Percentiles rank a stretch among this genome's conserved stretches.
Evolutionary conservation across 257 asterid species (phyloP).

Genomic region (Nicotiana tomentosiformis): DNA sequence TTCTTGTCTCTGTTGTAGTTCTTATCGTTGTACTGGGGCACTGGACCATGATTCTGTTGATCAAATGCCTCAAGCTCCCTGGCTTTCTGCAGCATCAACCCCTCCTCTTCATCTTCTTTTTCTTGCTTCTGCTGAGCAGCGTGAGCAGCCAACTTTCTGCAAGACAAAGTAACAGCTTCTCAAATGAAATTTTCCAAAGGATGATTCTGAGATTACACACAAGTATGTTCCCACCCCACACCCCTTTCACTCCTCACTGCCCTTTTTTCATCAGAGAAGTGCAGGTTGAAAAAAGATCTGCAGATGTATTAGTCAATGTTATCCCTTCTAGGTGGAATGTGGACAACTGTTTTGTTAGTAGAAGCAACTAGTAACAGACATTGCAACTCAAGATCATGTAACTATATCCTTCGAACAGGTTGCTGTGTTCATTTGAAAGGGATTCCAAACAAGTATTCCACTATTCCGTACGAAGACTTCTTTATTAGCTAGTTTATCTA

Average conservation of each 20-base stretch:
- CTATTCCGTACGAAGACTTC: not conserved
- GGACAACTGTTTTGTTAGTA: not conserved
- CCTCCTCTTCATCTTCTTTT: slow-evolving; percentile 71
- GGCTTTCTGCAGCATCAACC: slow-evolving; percentile 52
- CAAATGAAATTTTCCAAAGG: not conserved
- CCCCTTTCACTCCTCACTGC: not conserved
- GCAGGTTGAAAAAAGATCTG: not conserved
- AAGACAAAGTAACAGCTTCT: slow-evolving; percentile 1
- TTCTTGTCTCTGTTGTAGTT: slow-evolving; percentile 60
- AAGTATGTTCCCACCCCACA: not conserved
- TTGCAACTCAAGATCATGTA: not conserved
- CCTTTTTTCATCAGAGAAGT: not conserved
- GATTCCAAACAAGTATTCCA: not conserved
- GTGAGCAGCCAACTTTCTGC: slow-evolving; percentile 66
- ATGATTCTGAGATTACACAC: not conserved
- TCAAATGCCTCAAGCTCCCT: slow-evolving; percentile 81
- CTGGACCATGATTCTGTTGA: slow-evolving; percentile 90
- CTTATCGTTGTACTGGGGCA: slow-evolving; percentile 74
- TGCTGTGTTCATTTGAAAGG: not conserved
- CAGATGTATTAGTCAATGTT: not conserved
- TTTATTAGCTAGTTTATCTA: not conserved
- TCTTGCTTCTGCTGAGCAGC: slow-evolving; percentile 61
- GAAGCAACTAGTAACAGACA: not conserved
- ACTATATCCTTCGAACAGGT: not conserved
- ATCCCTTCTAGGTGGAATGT: not conserved